A percentile compares a stretch with the other conserved stretches of the same genome.
Evolutionary conservation across 2,329 filamentous ascomycete genomes (phyloP).

Genomic region (Colletotrichum tofieldiae): DNA sequence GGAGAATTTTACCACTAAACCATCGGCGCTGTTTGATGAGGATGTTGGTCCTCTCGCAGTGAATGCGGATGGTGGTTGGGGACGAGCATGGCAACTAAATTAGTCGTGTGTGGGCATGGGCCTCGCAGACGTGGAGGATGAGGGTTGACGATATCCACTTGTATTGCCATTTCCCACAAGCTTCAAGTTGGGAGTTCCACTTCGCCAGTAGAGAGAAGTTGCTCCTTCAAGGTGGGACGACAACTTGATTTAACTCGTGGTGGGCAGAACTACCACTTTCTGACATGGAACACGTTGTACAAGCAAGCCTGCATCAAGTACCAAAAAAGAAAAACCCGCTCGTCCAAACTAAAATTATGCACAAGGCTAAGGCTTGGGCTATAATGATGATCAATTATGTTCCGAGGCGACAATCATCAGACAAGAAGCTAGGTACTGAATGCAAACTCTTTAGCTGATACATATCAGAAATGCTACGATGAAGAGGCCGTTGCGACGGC

Average conservation of each 20-base stretch:
- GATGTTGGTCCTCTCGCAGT: fast-evolving
- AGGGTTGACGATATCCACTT: not conserved
- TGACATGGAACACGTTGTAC: not conserved
- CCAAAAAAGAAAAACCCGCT: too few species aligned
- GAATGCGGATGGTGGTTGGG: not conserved
- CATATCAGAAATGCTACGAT: too few species aligned
- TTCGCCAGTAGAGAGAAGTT: not conserved
- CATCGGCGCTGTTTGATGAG: not conserved
- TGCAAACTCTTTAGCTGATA: too few species aligned
- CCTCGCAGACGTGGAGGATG: not conserved
- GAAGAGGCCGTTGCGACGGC: too few species aligned
- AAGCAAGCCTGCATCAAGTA: too few species aligned
- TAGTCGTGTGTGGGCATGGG: not conserved
- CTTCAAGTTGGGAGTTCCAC: not conserved
- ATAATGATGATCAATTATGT: too few species aligned
- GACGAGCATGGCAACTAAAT: not conserved
- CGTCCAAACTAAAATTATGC: too few species aligned
- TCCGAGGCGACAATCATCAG: too few species aligned
- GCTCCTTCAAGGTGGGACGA: not conserved
- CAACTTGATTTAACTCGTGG: not conserved
- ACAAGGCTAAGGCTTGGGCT: too few species aligned
- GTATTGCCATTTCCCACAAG: not conserved
- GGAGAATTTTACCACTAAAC: conserved; percentile 28
- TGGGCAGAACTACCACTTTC: not conserved
- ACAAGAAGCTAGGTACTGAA: too few species aligned